phyloP scores from a whole-genome alignment of 441 rosid species.

The Melastoma candidum region DNA sequence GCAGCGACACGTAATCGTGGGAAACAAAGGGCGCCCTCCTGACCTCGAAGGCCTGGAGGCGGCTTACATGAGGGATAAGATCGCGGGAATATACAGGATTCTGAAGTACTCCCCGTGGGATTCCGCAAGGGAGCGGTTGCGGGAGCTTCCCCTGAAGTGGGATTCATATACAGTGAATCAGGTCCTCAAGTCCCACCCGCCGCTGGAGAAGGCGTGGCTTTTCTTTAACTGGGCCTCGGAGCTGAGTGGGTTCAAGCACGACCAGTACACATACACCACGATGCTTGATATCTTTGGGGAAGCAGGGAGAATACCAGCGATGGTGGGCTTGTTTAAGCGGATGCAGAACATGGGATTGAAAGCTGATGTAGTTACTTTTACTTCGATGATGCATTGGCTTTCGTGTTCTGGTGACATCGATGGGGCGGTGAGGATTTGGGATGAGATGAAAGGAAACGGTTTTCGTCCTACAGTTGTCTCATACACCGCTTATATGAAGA shows the following conservation, averaged over 20 bases:
- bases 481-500: conserved; percentile 75
- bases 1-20: too few relatives aligned
- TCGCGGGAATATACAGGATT: conserved; percentile 48
- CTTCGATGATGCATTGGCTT: conserved; percentile 74
- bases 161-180: conserved; percentile 73
- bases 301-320: conserved; percentile 64
- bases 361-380: conserved; percentile 64
- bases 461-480: conserved; percentile 58
- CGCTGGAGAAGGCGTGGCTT: conserved; percentile 89
- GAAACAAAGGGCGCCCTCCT: too few relatives aligned
- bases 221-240: conserved; percentile 68
- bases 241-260: conserved; percentile 59
- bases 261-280: conserved; percentile 81
- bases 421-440: conserved; percentile 51
- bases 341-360: conserved; percentile 61
- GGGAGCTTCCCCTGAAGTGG: conserved; percentile 43
- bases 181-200: conserved; percentile 76
- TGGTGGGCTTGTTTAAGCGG: conserved; percentile 44
- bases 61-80: conserved; percentile 41
- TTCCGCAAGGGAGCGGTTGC: conserved; percentile 44
- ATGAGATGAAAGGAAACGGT: conserved; percentile 46
- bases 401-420: conserved; percentile 55
- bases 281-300: conserved; percentile 92
- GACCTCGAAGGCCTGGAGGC: conserved; percentile 20
- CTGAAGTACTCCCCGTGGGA: conserved; percentile 73